These are phyloP conservation scores for Nemania abortiva DNA, from an alignment of 2,329 filamentous ascomycete species.

Conservation along the genomic window DNA sequence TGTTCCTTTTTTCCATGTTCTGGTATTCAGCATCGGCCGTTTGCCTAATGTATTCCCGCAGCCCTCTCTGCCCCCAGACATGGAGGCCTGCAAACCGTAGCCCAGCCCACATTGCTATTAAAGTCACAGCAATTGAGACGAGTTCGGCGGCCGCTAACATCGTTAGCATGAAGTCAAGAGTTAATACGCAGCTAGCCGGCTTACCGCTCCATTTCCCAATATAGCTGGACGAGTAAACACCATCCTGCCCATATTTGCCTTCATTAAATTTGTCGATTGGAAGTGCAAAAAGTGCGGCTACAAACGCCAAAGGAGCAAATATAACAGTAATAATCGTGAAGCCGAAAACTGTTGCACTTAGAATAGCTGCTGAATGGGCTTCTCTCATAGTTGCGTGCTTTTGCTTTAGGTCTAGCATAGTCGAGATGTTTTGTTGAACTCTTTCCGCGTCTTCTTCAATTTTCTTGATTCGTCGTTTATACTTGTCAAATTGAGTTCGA, in stretches of 20 bases:
- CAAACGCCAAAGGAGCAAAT: conserved; percentile 18
- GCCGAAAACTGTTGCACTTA: conserved; percentile 22
- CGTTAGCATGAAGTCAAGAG: neutral
- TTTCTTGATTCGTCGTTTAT: conserved; percentile 14
- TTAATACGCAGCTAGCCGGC: neutral
- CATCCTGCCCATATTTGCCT: conserved; percentile 19
- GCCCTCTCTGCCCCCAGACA: conserved; percentile 17
- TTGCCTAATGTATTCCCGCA: conserved; percentile 4
- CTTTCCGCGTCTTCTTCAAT: conserved; percentile 23
- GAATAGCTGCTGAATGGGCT: conserved; percentile 17
- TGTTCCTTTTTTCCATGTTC: neutral
- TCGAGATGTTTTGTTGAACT: conserved; percentile 14
- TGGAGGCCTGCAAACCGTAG: conserved; percentile 15
- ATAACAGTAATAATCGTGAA: conserved; percentile 21
- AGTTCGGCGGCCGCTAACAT: conserved; percentile 10
- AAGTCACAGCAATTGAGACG: conserved; percentile 15
- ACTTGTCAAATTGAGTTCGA: conserved; percentile 14
- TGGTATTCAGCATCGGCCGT: neutral
- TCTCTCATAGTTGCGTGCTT: conserved; percentile 21
- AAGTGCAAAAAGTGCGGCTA: conserved; percentile 15
- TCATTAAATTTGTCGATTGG: conserved; percentile 24
- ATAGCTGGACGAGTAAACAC: conserved; percentile 13
- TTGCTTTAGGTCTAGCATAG: conserved; percentile 14
- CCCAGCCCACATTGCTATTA: conserved; percentile 25
- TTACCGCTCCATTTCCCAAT: conserved; percentile 29